Percentiles rank a stretch among this genome's conserved stretches.
Conservation (phyloP, 1,284 basidiomycete genomes). For the Sporisorium exsertum region DNA sequence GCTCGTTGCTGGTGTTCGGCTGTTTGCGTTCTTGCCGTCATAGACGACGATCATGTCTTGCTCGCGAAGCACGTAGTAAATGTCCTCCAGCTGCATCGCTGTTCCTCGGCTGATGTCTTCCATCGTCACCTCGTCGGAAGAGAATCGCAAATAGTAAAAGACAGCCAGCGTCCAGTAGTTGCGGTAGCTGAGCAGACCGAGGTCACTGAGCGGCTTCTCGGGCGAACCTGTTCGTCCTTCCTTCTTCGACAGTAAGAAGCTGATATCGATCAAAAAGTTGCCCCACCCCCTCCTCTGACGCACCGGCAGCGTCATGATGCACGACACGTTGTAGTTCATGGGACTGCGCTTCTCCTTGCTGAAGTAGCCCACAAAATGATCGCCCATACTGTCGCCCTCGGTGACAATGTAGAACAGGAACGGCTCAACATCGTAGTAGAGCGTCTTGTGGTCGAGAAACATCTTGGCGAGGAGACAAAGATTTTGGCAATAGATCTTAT, state of each 20-base stretch:
- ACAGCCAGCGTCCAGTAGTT: constrained; percentile 96
- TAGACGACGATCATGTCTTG: constrained; percentile 80
- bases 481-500: constrained; percentile 99
- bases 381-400: constrained; percentile 87
- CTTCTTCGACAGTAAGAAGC: constrained; percentile 92
- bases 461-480: constrained; percentile 98
- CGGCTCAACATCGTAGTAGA: constrained; percentile 99
- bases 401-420: constrained; percentile 99
- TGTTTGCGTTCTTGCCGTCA: constrained; percentile 51
- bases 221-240: constrained; percentile 96
- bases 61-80: constrained; percentile 81
- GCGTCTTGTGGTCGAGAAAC: constrained; percentile 99
- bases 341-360: constrained; percentile 98
- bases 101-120: constrained; percentile 87
- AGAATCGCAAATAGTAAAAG: constrained; percentile 72
- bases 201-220: constrained; percentile 95
- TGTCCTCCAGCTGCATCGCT: constrained; percentile 90
- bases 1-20: constrained; percentile 53
- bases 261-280: constrained; percentile 86
- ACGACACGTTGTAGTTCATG: constrained; percentile 92
- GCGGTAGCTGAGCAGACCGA: constrained; percentile 91
- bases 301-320: constrained; percentile 98
- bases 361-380: constrained; percentile 97
- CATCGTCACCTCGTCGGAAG: constrained; percentile 39
- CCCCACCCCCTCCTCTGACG: constrained; percentile 91